Evolutionary conservation across 208 protist species (phyloP).

Genomic region (Acanthamoeba lenticulata): DNA sequence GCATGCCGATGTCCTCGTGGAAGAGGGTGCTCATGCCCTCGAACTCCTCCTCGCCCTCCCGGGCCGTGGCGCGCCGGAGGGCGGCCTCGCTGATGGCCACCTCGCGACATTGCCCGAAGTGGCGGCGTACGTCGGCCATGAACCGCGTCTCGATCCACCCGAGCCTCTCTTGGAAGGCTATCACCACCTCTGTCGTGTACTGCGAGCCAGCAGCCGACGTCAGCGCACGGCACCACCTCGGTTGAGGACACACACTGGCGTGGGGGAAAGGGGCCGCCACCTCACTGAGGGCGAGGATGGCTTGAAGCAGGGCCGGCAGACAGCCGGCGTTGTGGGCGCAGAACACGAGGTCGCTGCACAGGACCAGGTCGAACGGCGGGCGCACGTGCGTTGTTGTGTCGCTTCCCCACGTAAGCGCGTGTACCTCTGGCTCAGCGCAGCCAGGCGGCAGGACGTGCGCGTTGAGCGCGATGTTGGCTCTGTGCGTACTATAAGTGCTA

Average conservation of each 20-base stretch:
- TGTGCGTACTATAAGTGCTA: too few species aligned
- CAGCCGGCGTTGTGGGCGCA: constrained; percentile 39
- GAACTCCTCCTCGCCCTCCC: constrained; percentile 47
- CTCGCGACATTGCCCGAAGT: not conserved
- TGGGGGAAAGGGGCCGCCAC: not conserved
- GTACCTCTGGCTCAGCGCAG: not conserved
- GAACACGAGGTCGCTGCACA: constrained; percentile 55
- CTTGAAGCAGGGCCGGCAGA: constrained; percentile 8
- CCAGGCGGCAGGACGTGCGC: not conserved
- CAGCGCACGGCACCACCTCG: not conserved
- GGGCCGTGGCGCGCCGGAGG: not conserved
- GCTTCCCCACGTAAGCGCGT: not conserved
- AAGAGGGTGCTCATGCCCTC: constrained; percentile 40
- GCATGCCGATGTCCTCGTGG: constrained; percentile 49
- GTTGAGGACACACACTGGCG: not conserved
- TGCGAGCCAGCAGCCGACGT: not conserved
- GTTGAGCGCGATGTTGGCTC: constrained; percentile 2
- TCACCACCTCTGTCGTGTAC: not conserved
- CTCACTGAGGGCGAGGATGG: constrained; percentile 34
- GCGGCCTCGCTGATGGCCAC: not conserved
- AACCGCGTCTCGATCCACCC: constrained; percentile 24
- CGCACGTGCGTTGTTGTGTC: not conserved
- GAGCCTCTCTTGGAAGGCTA: constrained; percentile 35
- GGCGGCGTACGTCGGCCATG: not conserved
- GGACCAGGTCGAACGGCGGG: not conserved